A percentile compares a stretch with the other conserved stretches of the same genome.
phyloP scores from a whole-genome alignment of 1,284 basidiomycete genomes.

The Amylostereum areolatum region DNA sequence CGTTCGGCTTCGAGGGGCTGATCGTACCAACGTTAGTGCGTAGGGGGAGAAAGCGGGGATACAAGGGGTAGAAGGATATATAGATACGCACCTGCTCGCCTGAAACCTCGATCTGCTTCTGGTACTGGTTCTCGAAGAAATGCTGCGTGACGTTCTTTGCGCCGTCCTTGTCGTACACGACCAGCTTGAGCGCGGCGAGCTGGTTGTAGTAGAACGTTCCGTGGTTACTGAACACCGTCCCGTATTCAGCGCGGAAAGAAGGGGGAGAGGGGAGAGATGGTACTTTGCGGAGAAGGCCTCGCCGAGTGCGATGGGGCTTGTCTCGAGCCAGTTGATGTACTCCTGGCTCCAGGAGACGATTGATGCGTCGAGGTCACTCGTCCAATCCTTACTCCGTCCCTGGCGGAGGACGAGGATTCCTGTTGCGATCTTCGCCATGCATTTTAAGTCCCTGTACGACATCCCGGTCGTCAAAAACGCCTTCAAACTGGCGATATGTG shows the following conservation, averaged over 20 bases:
- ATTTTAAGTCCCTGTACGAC: constrained; percentile 39
- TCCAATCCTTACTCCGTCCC: constrained; percentile 49
- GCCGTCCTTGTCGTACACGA: constrained; percentile 27
- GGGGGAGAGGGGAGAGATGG: constrained; percentile 13
- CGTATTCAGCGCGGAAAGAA: constrained; percentile 4
- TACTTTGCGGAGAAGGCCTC: constrained; percentile 51
- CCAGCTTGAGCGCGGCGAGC: constrained; percentile 30
- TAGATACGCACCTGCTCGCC: constrained; percentile 28
- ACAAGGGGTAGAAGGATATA: neutral
- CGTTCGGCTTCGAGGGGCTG: neutral
- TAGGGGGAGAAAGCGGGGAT: neutral
- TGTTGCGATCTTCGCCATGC: constrained; percentile 55
- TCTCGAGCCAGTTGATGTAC: constrained; percentile 55
- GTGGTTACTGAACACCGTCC: constrained; percentile 58
- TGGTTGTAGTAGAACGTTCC: constrained; percentile 44
- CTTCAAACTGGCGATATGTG: neutral
- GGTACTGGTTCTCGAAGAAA: constrained; percentile 30
- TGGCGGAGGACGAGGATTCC: constrained; percentile 51
- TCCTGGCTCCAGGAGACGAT: constrained; percentile 44
- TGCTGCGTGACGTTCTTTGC: constrained; percentile 25
- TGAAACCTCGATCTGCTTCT: constrained; percentile 29
- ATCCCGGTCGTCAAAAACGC: neutral
- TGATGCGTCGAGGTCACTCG: constrained; percentile 40
- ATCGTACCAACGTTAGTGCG: neutral
- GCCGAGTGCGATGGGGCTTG: constrained; percentile 39